These are phyloP conservation scores for Avena sativa DNA, from an alignment of 176 grass and related monocot species.

Conservation along the genomic window DNA sequence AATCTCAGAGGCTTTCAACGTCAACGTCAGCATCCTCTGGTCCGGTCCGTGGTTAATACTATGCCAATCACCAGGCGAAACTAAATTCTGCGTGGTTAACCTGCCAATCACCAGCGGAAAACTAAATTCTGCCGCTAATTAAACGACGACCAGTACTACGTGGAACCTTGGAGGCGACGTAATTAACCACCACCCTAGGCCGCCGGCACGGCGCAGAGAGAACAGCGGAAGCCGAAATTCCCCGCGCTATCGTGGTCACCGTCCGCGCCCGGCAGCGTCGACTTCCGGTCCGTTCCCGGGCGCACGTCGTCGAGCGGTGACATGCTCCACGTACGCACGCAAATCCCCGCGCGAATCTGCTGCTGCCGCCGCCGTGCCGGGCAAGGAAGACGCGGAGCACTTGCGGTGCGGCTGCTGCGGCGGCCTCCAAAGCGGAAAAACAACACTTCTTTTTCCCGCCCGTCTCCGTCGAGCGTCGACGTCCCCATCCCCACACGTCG, in stretches of 20 bases:
- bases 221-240: neutral
- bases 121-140: neutral
- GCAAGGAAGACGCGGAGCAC: conserved; percentile 47
- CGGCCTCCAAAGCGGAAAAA: neutral
- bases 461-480: conserved; percentile 10
- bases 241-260: conserved; percentile 3
- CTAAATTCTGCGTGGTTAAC: neutral
- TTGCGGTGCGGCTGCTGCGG: conserved; percentile 19
- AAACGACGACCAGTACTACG: neutral
- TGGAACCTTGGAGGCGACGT: neutral
- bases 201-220: neutral
- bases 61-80: no score
- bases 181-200: neutral
- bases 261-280: neutral
- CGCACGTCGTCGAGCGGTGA: conserved; percentile 28
- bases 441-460: neutral
- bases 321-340: neutral
- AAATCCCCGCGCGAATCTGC: conserved; percentile 29
- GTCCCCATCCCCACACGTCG: conserved; percentile 1
- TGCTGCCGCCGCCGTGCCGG: conserved; percentile 25
- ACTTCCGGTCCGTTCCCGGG: neutral
- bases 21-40: no score
- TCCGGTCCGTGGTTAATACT: no score
- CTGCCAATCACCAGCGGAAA: neutral
- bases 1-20: no score